phyloP scores from a whole-genome alignment of 2,329 filamentous ascomycete genomes.

The Colletotrichum kahawae region DNA sequence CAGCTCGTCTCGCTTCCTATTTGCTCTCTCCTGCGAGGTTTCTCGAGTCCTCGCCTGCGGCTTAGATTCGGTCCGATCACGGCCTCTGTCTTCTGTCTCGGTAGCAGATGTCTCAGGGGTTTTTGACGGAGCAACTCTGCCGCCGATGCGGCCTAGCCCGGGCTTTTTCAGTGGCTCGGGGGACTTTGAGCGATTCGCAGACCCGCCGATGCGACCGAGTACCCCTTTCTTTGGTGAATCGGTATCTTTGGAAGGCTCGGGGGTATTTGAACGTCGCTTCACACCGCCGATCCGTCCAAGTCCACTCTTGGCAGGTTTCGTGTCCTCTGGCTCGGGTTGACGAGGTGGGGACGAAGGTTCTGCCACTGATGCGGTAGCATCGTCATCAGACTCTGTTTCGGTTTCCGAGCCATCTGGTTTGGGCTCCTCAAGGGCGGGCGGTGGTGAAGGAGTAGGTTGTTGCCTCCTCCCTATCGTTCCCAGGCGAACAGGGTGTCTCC shows the following conservation, averaged over 20 bases:
- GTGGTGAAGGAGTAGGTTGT: slow-evolving; percentile 27
- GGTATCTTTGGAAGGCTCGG: slow-evolving; percentile 27
- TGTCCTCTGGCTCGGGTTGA: not conserved
- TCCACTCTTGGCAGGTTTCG: not conserved
- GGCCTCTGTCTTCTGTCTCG: not conserved
- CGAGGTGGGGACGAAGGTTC: not conserved
- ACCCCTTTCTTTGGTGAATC: slow-evolving; percentile 31
- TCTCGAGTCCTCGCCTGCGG: slow-evolving; percentile 40
- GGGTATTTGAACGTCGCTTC: not conserved
- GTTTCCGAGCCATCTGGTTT: slow-evolving; percentile 41
- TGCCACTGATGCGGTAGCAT: slow-evolving; percentile 7
- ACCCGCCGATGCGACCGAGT: slow-evolving; percentile 47
- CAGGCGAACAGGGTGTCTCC: slow-evolving; percentile 29
- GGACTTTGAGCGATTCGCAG: slow-evolving; percentile 16
- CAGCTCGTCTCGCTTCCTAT: slow-evolving; percentile 56
- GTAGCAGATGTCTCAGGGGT: not conserved
- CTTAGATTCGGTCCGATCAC: slow-evolving; percentile 24
- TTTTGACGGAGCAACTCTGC: not conserved
- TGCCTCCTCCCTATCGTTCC: slow-evolving; percentile 42
- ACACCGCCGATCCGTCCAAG: not conserved
- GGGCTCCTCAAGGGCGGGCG: slow-evolving; percentile 22
- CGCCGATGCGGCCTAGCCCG: slow-evolving; percentile 40
- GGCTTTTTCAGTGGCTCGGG: slow-evolving; percentile 18
- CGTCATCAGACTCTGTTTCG: slow-evolving; percentile 47
- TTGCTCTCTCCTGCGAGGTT: slow-evolving; percentile 50